Conservation (phyloP, 2,329 filamentous ascomycete species). For the Aspergillus sergii region DNA sequence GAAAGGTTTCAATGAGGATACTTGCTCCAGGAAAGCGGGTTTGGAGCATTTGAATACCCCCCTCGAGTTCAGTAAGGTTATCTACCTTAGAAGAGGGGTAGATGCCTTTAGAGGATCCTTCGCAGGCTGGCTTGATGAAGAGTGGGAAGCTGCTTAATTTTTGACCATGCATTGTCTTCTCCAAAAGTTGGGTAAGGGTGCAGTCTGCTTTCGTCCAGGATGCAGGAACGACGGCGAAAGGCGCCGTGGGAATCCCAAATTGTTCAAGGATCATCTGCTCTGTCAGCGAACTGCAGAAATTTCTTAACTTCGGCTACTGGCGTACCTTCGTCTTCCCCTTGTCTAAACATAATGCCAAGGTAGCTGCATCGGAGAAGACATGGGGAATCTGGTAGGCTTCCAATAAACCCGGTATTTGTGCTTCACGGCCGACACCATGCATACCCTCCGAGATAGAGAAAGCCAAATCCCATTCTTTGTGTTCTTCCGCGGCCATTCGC, state of each 20-base stretch:
- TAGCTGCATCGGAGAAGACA: constrained; percentile 24
- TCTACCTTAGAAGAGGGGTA: constrained; percentile 13
- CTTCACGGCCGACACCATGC: constrained; percentile 13
- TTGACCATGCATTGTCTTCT: too few relatives aligned
- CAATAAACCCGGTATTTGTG: constrained; percentile 26
- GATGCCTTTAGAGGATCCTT: constrained; percentile 23
- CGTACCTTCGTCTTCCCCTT: constrained; percentile 25
- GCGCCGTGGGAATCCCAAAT: constrained; percentile 17
- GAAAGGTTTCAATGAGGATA: constrained; percentile 23
- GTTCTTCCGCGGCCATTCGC: too few relatives aligned
- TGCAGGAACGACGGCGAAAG: constrained; percentile 13
- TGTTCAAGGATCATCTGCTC: constrained; percentile 15
- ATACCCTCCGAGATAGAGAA: too few relatives aligned
- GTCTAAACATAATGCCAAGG: constrained; percentile 22
- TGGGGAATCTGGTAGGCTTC: constrained; percentile 28
- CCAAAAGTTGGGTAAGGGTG: too few relatives aligned
- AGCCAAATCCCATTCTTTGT: too few relatives aligned
- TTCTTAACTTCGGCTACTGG: too few relatives aligned
- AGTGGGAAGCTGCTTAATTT: too few relatives aligned
- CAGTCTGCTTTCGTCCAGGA: neutral
- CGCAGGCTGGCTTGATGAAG: constrained; percentile 20
- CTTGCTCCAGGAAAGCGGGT: constrained; percentile 12
- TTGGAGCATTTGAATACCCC: constrained; percentile 12
- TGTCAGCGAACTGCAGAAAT: too few relatives aligned
- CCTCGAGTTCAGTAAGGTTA: constrained; percentile 4